phyloP scores from a whole-genome alignment of 139 green algal genomes.

The Asterochloris erici region DNA sequence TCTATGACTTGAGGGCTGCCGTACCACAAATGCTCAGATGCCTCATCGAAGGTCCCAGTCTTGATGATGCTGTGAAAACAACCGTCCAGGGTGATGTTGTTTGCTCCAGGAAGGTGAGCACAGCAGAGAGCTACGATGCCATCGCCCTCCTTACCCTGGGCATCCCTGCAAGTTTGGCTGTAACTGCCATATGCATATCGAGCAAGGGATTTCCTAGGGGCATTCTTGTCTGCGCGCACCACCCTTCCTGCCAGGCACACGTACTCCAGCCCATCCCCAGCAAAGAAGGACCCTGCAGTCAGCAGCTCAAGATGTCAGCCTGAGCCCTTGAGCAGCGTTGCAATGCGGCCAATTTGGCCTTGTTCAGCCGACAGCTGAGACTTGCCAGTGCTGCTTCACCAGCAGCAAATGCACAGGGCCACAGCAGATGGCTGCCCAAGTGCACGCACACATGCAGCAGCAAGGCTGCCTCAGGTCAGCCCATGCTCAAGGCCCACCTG shows the following conservation, averaged over 20 bases:
- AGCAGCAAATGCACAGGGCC: no score
- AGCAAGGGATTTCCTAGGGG: no score
- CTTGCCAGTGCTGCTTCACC: no score
- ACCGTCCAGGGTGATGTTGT: slow-evolving; percentile 58
- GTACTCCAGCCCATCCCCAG: background rate
- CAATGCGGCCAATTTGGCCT: no score
- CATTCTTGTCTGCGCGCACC: background rate
- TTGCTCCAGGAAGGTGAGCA: slow-evolving; percentile 26
- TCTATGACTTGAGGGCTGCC: slow-evolving; percentile 41
- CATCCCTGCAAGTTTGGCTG: no score
- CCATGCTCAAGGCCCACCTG: slow-evolving; percentile 25
- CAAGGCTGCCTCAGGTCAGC: no score
- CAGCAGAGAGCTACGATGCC: background rate
- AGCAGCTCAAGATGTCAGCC: background rate
- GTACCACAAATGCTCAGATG: slow-evolving; percentile 30
- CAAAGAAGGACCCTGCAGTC: background rate
- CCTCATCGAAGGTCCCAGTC: slow-evolving; percentile 57
- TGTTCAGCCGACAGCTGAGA: no score
- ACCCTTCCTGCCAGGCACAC: background rate
- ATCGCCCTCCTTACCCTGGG: no score
- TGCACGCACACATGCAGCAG: no score
- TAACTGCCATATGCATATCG: no score
- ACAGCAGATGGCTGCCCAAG: no score
- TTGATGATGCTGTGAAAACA: slow-evolving; percentile 61
- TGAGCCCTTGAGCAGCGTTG: no score